Percentiles rank a stretch among this genome's conserved stretches.
phyloP scores from a whole-genome alignment of 2,329 filamentous ascomycete genomes.

The Neospermospora avenae region DNA sequence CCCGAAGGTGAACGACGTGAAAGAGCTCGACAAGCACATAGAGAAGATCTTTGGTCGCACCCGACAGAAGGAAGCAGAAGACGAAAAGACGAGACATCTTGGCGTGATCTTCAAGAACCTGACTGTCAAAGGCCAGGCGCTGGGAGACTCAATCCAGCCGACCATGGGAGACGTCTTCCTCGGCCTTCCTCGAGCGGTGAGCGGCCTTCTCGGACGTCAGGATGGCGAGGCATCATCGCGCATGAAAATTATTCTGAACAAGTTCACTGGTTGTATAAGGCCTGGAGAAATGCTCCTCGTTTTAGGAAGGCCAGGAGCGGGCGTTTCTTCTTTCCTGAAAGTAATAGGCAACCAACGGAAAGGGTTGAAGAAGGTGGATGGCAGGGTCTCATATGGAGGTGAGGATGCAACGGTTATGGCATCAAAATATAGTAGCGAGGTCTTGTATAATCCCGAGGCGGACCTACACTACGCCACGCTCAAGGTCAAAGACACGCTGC shows the following conservation, averaged over 20 bases:
- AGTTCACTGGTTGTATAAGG: constrained; percentile 63
- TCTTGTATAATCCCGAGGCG: constrained; percentile 50
- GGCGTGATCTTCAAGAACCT: neutral
- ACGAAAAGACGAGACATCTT: neutral
- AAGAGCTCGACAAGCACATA: neutral
- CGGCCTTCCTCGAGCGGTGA: neutral
- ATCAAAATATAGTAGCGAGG: constrained; percentile 48
- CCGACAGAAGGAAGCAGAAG: neutral
- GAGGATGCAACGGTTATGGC: constrained; percentile 38
- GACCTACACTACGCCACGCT: constrained; percentile 47
- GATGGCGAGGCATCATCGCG: neutral
- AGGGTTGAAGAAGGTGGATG: constrained; percentile 55
- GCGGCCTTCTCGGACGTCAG: neutral
- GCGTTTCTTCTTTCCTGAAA: constrained; percentile 69
- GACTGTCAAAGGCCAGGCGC: neutral
- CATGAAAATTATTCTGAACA: constrained; percentile 59
- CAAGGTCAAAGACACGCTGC: constrained; percentile 46
- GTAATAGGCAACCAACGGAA: constrained; percentile 61
- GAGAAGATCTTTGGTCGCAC: neutral
- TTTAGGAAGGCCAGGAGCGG: constrained; percentile 63
- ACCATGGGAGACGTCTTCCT: neutral
- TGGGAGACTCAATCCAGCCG: neutral
- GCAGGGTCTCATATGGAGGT: constrained; percentile 54
- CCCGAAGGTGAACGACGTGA: neutral
- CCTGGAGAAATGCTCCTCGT: constrained; percentile 73